phyloP scores from a whole-genome alignment of 805 yeast genomes.

The Limtongozyma cylindracea region DNA sequence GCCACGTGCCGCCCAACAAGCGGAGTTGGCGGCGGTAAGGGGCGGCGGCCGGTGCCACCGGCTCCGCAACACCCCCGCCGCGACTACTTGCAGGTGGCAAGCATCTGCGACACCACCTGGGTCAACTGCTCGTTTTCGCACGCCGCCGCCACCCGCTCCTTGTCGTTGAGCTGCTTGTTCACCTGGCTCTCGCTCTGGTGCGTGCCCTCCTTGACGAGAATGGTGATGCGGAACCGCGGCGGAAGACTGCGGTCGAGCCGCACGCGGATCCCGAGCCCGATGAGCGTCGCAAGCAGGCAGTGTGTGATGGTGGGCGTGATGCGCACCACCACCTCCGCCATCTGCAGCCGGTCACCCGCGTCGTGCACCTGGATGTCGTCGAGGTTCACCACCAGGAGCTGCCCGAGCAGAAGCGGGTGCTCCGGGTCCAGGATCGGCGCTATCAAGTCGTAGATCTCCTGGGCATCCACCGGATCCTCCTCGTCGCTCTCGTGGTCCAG shows the following conservation, averaged over 20 bases:
- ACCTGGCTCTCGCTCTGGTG: slow-evolving; percentile 94
- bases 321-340: slow-evolving; percentile 54
- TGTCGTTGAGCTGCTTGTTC: slow-evolving; percentile 88
- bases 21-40: no score
- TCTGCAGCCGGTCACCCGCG: slow-evolving; percentile 12
- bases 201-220: slow-evolving; percentile 69
- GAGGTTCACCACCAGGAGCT: slow-evolving; percentile 76
- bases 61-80: no score
- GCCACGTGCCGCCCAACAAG: no score
- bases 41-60: no score
- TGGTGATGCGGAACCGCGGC: slow-evolving; percentile 54
- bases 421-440: slow-evolving; percentile 89
- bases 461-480: slow-evolving; percentile 55
- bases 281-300: slow-evolving; percentile 86
- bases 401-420: slow-evolving; percentile 88
- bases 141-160: slow-evolving; percentile 96
- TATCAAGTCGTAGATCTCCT: slow-evolving; percentile 28
- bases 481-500: slow-evolving; percentile 8
- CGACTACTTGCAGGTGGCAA: slow-evolving; percentile 55
- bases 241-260: slow-evolving; percentile 78
- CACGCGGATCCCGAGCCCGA: slow-evolving; percentile 86
- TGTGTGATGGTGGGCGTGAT: slow-evolving; percentile 97
- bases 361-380: slow-evolving; percentile 53
- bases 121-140: slow-evolving; percentile 88
- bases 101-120: slow-evolving; percentile 81